Percentiles rank a stretch among this genome's conserved stretches.
These are phyloP conservation scores for Miamiensis avidus DNA, from an alignment of 169 alveolate genomes.

Conservation along the genomic window DNA sequence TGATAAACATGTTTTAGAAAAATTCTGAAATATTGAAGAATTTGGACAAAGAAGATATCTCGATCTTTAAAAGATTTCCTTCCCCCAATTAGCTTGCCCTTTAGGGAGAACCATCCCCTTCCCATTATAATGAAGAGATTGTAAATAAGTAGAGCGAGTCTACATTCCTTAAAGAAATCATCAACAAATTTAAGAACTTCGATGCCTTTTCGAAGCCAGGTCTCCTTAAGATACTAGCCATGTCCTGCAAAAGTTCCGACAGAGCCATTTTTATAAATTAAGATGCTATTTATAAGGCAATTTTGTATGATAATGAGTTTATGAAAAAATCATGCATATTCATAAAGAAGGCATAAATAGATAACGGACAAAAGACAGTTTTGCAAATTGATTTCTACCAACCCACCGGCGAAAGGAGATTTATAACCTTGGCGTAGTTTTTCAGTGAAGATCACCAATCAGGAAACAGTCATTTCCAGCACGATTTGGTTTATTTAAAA, in stretches of 20 bases:
- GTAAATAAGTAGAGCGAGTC: not conserved
- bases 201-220: not conserved
- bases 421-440: not conserved
- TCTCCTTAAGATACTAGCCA: not conserved
- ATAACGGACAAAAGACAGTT: not conserved
- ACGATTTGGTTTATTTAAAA: constrained; percentile 5
- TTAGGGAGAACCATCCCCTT: too few relatives aligned
- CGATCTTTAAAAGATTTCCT: not conserved
- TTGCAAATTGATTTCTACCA: not conserved
- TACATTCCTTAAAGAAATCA: not conserved
- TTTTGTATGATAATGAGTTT: not conserved
- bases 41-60: not conserved
- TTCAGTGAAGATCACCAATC: not conserved
- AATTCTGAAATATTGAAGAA: not conserved
- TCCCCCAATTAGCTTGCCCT: not conserved
- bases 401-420: constrained; percentile 5
- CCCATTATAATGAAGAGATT: not conserved
- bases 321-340: not conserved
- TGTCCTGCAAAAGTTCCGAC: not conserved
- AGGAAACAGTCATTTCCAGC: not conserved
- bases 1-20: not conserved
- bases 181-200: not conserved
- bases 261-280: constrained; percentile 10
- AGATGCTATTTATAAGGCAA: constrained; percentile 3
- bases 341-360: not conserved